Percentiles rank a stretch among this genome's conserved stretches.
Evolutionary conservation across 345 rosid genomes (phyloP).

Genomic region (Eucalyptus coolabah): DNA sequence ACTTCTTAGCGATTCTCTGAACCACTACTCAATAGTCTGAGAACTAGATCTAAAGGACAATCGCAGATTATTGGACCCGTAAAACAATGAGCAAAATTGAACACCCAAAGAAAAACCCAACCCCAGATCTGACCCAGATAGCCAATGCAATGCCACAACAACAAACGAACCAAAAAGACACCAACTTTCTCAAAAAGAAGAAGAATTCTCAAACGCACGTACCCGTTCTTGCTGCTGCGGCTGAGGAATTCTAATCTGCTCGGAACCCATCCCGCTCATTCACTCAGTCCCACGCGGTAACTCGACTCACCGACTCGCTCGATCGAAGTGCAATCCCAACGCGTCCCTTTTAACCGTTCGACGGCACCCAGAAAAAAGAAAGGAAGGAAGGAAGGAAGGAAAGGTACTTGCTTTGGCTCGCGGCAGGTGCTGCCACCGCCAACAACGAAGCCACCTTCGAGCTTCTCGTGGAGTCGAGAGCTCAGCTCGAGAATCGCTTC

Average conservation of each 20-base stretch:
- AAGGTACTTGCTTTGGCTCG: background rate
- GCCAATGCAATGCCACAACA: background rate
- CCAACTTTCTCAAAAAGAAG: background rate
- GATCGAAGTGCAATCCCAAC: background rate
- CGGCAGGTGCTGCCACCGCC: background rate
- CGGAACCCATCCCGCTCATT: slow-evolving; percentile 22
- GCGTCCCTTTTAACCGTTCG: background rate
- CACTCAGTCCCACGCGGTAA: background rate
- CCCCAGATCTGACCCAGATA: background rate
- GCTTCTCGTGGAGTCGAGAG: background rate
- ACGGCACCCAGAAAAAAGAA: background rate
- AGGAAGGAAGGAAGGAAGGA: background rate
- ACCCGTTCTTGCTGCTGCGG: slow-evolving; percentile 34
- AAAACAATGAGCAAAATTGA: background rate
- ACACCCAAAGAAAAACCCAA: background rate
- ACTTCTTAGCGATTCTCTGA: background rate
- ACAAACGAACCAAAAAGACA: background rate
- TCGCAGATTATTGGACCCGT: background rate
- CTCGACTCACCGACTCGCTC: background rate
- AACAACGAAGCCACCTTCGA: background rate
- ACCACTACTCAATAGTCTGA: background rate
- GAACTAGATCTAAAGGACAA: background rate
- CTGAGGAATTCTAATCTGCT: slow-evolving; percentile 56
- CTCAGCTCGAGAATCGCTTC: background rate
- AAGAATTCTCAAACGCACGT: background rate